Evolutionary conservation across 768 basidiomycete species (phyloP).

Genomic region (Naganishia friedmannii): DNA sequence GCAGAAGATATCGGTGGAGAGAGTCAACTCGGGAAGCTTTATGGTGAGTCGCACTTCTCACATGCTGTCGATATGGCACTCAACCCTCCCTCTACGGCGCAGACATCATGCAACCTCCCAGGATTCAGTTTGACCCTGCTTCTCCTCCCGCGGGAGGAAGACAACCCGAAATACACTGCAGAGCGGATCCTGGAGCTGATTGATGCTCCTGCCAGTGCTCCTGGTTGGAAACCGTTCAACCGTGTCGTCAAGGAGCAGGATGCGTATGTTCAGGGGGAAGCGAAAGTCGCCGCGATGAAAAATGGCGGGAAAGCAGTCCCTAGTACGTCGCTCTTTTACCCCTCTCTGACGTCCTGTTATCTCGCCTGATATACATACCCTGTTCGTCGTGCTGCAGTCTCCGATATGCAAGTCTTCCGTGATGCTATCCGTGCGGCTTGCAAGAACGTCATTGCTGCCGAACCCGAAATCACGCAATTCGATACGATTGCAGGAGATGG

Average conservation of each 20-base stretch:
- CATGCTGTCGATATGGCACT: neutral
- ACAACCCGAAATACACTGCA: constrained; percentile 40
- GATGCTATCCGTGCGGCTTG: constrained; percentile 62
- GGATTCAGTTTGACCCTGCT: constrained; percentile 60
- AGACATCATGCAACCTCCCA: constrained; percentile 54
- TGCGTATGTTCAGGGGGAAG: constrained; percentile 11
- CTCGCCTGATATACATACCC: neutral
- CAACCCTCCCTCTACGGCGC: neutral
- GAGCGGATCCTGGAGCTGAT: constrained; percentile 50
- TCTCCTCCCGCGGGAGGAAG: constrained; percentile 55
- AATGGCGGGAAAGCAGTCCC: constrained; percentile 32
- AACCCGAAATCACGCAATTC: constrained; percentile 85
- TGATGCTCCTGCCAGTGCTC: constrained; percentile 57
- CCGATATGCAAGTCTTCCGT: constrained; percentile 59
- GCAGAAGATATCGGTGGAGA: constrained; percentile 57
- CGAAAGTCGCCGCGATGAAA: constrained; percentile 19
- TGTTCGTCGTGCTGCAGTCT: neutral
- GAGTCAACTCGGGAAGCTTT: constrained; percentile 74
- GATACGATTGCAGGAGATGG: constrained; percentile 92
- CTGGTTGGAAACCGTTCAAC: constrained; percentile 79
- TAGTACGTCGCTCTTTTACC: constrained; percentile 20
- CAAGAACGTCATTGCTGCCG: constrained; percentile 67
- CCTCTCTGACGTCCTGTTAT: neutral
- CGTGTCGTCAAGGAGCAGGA: constrained; percentile 13
- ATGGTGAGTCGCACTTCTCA: constrained; percentile 61